Base-by-base conservation (phyloP, 2,329 filamentous ascomycete species). In the Xylariaceae sp. region DNA sequence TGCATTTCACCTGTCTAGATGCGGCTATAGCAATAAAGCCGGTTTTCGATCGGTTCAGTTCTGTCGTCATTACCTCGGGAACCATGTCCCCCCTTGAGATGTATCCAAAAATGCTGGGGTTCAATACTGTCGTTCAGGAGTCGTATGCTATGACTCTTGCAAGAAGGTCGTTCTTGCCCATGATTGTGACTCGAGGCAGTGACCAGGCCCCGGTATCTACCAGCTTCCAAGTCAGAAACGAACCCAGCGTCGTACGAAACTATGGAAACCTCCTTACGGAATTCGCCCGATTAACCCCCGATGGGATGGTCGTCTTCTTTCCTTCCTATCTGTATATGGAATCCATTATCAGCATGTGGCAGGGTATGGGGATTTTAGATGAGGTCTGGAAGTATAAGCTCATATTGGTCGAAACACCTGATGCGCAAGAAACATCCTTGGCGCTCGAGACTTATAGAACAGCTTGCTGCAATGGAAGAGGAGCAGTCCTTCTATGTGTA, bases 241-340 rank as follows among this genome's bases (percentile, higher is more conserved):
- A 98, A 56, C 89, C 90, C 1, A 89, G 87, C 48, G 91, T 97
- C n/a, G 89, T 98, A 19, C 82, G 93, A 36, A 98, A 98, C 63
- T 98, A 96, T 55, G 94, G 93, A 34, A 93, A 85, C 50, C 74
- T 98, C 2, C 72, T 98, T 24, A 93, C 90, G 7, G 93, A 98
- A 61, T 97, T 98, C 62, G 87, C 89, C 40, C 94, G 91, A 63
- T 83, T 97, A 50, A 98, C 93, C 0, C 94, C 93, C 0, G 93
- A 98, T 57, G 93, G 93, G 24, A 83, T 98, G 64, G 93, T 98
- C n/a, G 93, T 98, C 30, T 98, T 98, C 73, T 98, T 98, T 63
- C 94, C 93, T 0, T 95, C 89, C 0, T 98, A 98, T 57, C 77
- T 98, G 2, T 98, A 98, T 69, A 97, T 98, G 93, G 93, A 98